phyloP scores from a whole-genome alignment of 1,139 yeast species.

The Yamadazyma taylorii region DNA sequence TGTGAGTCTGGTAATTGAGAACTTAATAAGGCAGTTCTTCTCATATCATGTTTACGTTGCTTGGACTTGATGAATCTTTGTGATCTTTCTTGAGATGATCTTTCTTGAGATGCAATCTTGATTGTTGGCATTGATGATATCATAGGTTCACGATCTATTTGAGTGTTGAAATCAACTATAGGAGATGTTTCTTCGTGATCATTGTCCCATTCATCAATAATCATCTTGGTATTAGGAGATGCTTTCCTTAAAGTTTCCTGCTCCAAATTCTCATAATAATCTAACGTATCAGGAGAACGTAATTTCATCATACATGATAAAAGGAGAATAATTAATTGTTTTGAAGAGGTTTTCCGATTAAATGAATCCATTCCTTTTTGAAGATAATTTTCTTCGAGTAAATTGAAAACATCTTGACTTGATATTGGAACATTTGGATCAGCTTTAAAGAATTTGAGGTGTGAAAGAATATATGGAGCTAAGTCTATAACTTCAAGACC shows the following conservation, averaged over 20 bases:
- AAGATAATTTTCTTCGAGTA: no score
- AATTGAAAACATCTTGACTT: no score
- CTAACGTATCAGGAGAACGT: constrained; percentile 13
- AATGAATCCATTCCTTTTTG: constrained; percentile 10
- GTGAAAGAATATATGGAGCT: constrained; percentile 3
- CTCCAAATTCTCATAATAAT: constrained; percentile 12
- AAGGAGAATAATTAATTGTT: constrained; percentile 20
- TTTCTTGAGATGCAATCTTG: constrained; percentile 22
- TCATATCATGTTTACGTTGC: constrained; percentile 6
- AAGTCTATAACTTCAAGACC: constrained; percentile 20
- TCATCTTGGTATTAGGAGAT: constrained; percentile 21
- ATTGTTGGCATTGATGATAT: constrained; percentile 23
- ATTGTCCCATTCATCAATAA: constrained; percentile 30
- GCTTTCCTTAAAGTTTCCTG: constrained; percentile 16
- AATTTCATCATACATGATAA: constrained; percentile 30
- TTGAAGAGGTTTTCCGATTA: constrained; percentile 18
- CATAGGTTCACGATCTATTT: constrained; percentile 3
- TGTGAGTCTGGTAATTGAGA: constrained; percentile 7
- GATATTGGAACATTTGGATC: constrained; percentile 4
- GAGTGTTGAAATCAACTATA: neutral
- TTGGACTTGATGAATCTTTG: no score
- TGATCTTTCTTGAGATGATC: constrained; percentile 11
- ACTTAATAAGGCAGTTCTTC: constrained; percentile 6
- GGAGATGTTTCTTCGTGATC: constrained; percentile 8
- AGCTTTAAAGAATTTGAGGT: constrained; percentile 6